Conservation (phyloP, 306 rosid species). For the Begonia fuchsioides region DNA sequence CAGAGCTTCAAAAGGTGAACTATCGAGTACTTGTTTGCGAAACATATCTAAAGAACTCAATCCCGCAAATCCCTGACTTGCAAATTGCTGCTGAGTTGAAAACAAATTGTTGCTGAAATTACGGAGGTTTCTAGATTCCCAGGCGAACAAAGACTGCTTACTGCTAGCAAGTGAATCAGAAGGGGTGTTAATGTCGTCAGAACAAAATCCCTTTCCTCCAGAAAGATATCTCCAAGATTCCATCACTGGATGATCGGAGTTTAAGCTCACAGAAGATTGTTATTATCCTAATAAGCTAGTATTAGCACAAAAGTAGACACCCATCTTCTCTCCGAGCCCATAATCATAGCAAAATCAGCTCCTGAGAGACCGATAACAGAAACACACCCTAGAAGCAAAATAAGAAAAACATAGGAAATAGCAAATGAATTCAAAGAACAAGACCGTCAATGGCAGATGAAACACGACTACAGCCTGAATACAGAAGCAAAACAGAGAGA, state of each 20-base stretch:
- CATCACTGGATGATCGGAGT: slow-evolving; percentile 18
- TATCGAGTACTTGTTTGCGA: slow-evolving; percentile 33
- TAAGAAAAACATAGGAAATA: too few species aligned
- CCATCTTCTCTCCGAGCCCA: too few species aligned
- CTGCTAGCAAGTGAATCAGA: slow-evolving; percentile 28
- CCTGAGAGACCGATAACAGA: too few species aligned
- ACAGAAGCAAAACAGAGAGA: too few species aligned
- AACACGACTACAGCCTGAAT: too few species aligned
- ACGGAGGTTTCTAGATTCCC: slow-evolving; percentile 54
- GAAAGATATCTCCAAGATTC: slow-evolving; percentile 69
- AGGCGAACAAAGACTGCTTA: slow-evolving; percentile 36
- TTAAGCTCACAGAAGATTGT: too few species aligned
- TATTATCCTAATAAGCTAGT: too few species aligned
- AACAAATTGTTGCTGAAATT: slow-evolving; percentile 32
- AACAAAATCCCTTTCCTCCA: slow-evolving; percentile 43
- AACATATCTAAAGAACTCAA: slow-evolving; percentile 40
- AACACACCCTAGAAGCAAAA: too few species aligned
- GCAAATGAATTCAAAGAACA: too few species aligned
- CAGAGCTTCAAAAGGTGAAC: slow-evolving; percentile 21
- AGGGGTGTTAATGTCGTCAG: slow-evolving; percentile 36
- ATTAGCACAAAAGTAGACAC: too few species aligned
- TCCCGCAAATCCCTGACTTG: slow-evolving; percentile 48
- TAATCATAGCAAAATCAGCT: too few species aligned
- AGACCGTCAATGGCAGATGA: too few species aligned
- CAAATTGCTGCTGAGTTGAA: slow-evolving; percentile 1